These are phyloP conservation scores for Stachybotrys echinatus DNA, from an alignment of 2,329 filamentous ascomycete genomes.

Conservation along the genomic window DNA sequence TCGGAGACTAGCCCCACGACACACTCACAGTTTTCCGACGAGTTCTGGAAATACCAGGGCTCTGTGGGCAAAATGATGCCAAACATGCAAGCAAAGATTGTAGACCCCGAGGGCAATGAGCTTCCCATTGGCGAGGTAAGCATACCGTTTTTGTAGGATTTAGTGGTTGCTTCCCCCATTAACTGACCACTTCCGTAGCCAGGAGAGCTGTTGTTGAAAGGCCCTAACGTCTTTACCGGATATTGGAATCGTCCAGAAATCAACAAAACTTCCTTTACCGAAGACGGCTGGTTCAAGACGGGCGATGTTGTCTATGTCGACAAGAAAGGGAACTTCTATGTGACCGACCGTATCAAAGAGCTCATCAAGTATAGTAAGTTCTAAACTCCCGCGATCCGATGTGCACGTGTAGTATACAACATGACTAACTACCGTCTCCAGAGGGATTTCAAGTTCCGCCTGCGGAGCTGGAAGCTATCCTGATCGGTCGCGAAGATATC, in stretches of 20 bases:
- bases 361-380: slow-evolving; percentile 49
- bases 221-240: slow-evolving; percentile 75
- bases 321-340: slow-evolving; percentile 74
- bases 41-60: slow-evolving; percentile 73
- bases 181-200: slow-evolving; percentile 15
- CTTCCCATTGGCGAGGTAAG: slow-evolving; percentile 46
- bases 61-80: slow-evolving; percentile 73
- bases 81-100: slow-evolving; percentile 77
- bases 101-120: slow-evolving; percentile 54
- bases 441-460: slow-evolving; percentile 67
- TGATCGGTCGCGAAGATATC: slow-evolving; percentile 38
- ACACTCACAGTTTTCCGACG: slow-evolving; percentile 66
- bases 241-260: slow-evolving; percentile 71
- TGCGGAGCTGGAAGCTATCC: slow-evolving; percentile 54
- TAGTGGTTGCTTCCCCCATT: too few relatives aligned
- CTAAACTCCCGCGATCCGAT: not conserved
- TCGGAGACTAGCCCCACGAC: slow-evolving; percentile 81
- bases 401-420: too few relatives aligned
- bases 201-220: slow-evolving; percentile 73
- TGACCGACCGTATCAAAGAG: slow-evolving; percentile 80
- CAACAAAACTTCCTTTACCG: slow-evolving; percentile 64
- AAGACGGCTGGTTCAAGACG: slow-evolving; percentile 84
- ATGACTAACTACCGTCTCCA: slow-evolving; percentile 31
- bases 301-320: slow-evolving; percentile 83
- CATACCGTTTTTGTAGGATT: too few relatives aligned